A percentile compares a stretch with the other conserved stretches of the same genome.
Conservation (phyloP, 1,284 basidiomycete genomes). For the Ganoderma lucidum region DNA sequence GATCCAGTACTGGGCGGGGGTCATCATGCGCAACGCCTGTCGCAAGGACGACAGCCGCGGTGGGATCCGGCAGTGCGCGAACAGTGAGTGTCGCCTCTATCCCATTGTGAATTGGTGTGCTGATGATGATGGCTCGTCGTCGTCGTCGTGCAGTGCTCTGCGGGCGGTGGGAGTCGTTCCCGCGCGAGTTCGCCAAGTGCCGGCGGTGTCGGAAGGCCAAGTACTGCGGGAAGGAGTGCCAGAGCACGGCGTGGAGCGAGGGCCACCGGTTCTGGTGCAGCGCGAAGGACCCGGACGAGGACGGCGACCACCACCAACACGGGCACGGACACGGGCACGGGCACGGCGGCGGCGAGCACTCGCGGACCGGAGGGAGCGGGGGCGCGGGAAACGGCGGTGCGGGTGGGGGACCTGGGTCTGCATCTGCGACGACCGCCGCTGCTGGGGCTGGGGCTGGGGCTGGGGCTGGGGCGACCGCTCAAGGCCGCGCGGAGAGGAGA, state of each 20-base stretch:
- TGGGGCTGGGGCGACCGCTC: constrained; percentile 16
- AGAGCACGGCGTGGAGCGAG: constrained; percentile 96
- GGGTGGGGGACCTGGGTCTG: constrained; percentile 7
- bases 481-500: constrained; percentile 36
- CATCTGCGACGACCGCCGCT: background rate
- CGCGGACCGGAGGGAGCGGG: background rate
- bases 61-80: constrained; percentile 97
- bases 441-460: background rate
- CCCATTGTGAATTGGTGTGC: background rate
- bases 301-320: constrained; percentile 45
- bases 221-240: constrained; percentile 98
- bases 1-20: constrained; percentile 99
- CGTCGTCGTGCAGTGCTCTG: constrained; percentile 75
- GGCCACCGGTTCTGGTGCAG: constrained; percentile 94
- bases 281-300: constrained; percentile 77
- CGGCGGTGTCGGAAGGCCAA: constrained; percentile 96
- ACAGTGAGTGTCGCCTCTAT: constrained; percentile 68
- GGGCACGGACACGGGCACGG: constrained; percentile 21
- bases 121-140: background rate
- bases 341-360: constrained; percentile 4
- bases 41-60: constrained; percentile 94
- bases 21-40: constrained; percentile 99
- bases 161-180: constrained; percentile 93
- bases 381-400: constrained; percentile 2
- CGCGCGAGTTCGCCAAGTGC: constrained; percentile 98